Conservation (phyloP, 257 asterid species). For the Nicotiana tomentosiformis region DNA sequence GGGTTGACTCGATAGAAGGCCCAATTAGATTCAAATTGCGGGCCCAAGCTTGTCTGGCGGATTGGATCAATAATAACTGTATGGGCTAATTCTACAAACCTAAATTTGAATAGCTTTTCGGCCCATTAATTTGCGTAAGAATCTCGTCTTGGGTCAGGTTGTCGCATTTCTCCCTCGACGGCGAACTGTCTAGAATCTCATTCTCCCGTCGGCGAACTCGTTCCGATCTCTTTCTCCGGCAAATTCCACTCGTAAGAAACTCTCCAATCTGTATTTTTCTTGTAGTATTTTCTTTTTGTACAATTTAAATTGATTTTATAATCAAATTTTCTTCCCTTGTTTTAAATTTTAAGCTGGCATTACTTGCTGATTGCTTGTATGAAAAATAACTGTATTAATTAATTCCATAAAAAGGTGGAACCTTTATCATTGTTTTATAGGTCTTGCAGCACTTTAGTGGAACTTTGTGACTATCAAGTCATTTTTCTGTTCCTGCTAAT, state of each 20-base stretch:
- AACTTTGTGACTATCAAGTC: no score
- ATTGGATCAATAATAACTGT: no score
- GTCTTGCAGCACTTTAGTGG: no score
- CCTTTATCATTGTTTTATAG: not conserved
- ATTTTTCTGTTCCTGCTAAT: not conserved
- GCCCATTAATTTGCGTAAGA: no score
- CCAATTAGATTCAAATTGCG: no score
- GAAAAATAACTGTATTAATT: not conserved
- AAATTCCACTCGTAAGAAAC: not conserved
- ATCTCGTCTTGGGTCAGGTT: not conserved
- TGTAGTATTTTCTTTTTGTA: not conserved
- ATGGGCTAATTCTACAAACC: no score
- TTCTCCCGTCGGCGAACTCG: not conserved
- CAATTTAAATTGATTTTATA: not conserved
- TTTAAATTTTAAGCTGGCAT: not conserved
- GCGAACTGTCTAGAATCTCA: not conserved
- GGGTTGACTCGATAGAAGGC: no score
- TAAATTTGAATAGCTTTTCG: no score
- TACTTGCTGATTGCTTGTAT: not conserved
- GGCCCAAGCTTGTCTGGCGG: no score
- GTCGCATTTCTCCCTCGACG: not conserved
- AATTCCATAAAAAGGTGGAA: not conserved
- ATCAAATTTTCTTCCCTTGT: no score
- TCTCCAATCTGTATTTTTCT: not conserved
- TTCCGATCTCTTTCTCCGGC: not conserved